Evolutionary conservation across 2,329 filamentous ascomycete genomes (phyloP), one percentile per base, ranked within the genome.

Genomic region (Fusarium siculi): DNA sequence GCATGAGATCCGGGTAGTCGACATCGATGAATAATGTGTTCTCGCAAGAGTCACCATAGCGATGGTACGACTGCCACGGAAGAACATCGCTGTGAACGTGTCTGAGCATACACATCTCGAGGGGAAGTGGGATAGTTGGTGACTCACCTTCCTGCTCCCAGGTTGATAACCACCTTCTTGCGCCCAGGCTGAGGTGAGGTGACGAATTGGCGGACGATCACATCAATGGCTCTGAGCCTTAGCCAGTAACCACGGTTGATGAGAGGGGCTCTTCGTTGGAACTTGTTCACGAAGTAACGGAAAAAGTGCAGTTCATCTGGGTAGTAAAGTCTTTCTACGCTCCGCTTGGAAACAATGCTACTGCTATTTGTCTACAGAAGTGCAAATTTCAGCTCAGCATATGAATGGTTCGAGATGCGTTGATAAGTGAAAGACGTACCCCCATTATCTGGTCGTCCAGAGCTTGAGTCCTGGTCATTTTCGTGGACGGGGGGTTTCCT

Each of bases 201-300:
- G n/a, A 97, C 85, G 75, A 97, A 97, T n/a, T 88, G 85, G 25
- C 88, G 87, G 23, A 97, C 91, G 9, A 91, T 87, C 69, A 91
- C 87, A 78, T 97, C 93, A 66, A 98, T 91, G 21, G 93, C 92
- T 79, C 93, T 92, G 85, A 97, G 92, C 36, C 95, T 90, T 42
- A 98, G 84, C 89, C 94, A 94, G 79, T 97, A 97, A 54, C 94
- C 94, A 50, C 95, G 89, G 81, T 97, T 97, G 78, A 97, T 96
- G 57, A 97, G 86, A 2, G 96, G 95, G n/a, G 94, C 91, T 53
- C 95, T 88, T 68, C 94, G 87, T 81, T 94, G 91, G 74, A 93
- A 93, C 80, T 95, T 97, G 74, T 89, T 91, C 39, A 97, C 94
- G 81, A 98, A 98, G 79, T 94, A 92, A 52, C 93, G 92, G 76